Base-by-base conservation (phyloP, 345 rosid species). In the Rhizophora mangle region DNA sequence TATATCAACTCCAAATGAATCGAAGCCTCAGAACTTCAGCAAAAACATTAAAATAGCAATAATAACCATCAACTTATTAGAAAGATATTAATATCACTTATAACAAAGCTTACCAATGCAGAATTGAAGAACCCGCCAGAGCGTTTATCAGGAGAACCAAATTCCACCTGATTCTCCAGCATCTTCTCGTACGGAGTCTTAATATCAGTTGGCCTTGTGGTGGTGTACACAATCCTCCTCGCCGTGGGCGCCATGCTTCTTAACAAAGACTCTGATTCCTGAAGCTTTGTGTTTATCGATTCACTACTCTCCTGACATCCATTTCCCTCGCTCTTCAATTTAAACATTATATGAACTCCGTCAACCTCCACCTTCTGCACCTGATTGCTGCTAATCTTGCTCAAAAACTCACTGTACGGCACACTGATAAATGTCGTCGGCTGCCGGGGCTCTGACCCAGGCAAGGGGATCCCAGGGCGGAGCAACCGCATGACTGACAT, bases 121-220 rank as follows among this genome's bases (percentile, higher is more conserved):
- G 96, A 86, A 80, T 87, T 92, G 52, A 95, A 83, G 60, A 87
- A 86, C 6, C 96, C 92, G 46, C 94, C 94, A 31, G 94, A 84
- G 27, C 92, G 79, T 79, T 86, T 88, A 82, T 95, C 96, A 1
- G 97, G 98, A 10, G 96, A 90, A 3, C 99, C 94, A 5, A 95
- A 95, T 69, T 88, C 91, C 49, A 95, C 99, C 69, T 82, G 78
- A 81, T 95, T 92, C 73, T 82, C 96, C 2, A 95, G 87, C 99
- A 95, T 95, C 72, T 90, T 92, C 80, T 90, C 99, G 21, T 95
- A 95, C 0, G 96, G 98, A 52, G 98, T 78, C 84, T 88, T 90
- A 49, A 95, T 90, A 72, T 95, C 98, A 3, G 61, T 66, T 0
- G 98, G 99, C 75, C 98, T 80, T 0, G 89, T 90, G 6, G 99